Conservation (phyloP, 2,329 filamentous ascomycete genomes). For the Dothideomycetes sp. region DNA sequence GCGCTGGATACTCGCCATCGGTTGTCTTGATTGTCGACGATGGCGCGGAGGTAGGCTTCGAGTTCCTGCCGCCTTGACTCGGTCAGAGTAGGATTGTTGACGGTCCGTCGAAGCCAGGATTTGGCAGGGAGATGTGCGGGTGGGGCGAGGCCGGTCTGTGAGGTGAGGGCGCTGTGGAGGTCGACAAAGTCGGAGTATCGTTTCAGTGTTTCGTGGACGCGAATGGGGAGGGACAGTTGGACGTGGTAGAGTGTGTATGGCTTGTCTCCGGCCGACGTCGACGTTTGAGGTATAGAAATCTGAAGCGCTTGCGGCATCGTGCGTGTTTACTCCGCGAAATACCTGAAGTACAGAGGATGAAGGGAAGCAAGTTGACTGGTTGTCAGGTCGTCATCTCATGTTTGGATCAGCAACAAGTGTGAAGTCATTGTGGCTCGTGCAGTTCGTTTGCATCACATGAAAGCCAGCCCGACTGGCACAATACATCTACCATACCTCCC, state of each 20-base stretch:
- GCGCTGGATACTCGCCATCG: constrained; percentile 63
- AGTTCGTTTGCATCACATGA: background rate
- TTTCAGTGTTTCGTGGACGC: constrained; percentile 65
- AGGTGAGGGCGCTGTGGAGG: constrained; percentile 53
- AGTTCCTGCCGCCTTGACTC: constrained; percentile 58
- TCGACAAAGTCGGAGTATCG: constrained; percentile 70
- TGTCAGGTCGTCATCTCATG: no score
- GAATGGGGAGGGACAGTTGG: constrained; percentile 62
- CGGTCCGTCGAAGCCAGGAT: constrained; percentile 65
- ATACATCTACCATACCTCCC: background rate
- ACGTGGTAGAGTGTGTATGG: constrained; percentile 71
- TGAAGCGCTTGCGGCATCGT: constrained; percentile 33
- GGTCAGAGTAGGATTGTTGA: constrained; percentile 57
- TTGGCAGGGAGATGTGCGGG: constrained; percentile 60
- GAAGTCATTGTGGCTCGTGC: background rate
- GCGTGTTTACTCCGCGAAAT: background rate
- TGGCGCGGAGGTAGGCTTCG: constrained; percentile 60
- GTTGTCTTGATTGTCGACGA: constrained; percentile 62
- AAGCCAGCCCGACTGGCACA: background rate
- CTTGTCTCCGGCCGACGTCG: constrained; percentile 45
- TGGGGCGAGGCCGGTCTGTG: constrained; percentile 50
- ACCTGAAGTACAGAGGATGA: background rate
- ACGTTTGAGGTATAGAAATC: constrained; percentile 37
- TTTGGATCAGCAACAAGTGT: no score
- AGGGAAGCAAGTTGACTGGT: no score